Base-by-base conservation (phyloP, 2,329 filamentous ascomycete species). In the Colletotrichum navitas region DNA sequence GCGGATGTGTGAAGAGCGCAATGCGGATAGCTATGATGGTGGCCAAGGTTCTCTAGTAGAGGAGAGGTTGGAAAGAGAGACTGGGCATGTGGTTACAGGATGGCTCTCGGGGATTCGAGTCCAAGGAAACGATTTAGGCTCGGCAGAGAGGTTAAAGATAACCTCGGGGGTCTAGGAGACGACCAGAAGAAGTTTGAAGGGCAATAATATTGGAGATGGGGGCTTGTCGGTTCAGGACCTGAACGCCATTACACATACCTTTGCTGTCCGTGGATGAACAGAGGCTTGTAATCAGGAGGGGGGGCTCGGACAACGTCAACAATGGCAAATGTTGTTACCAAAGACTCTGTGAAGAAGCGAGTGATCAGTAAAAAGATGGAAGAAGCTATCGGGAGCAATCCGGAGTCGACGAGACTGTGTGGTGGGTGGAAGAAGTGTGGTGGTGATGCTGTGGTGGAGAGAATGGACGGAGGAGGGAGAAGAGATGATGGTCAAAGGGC, bases 301-400 rank as follows among this genome's bases (percentile, higher is more conserved):
- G 49, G 24, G 41, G 29, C 70, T 72, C 56, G 49, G 61, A 52
- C 47, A 39, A 68, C 64, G 77, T 77, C 78, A 77, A 78, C 75
- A 75, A 80, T 76, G 80, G 78, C 78, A 81, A 81, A 83, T 82
- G 82, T 81, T 82, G 83, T 81, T 85, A 85, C 85, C 86, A 87
- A 84, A 84, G 83, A 82, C 80, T 81, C 79, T 83, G 83, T 82
- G 79, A 84, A 84, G 83, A 86, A 89, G 86, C 84, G 85, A 88
- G 84, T 79, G 84, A 80, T 80, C 78, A 82, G 83, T 85, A 85
- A 86, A 84, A 86, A 86, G 84, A 88, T 87, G 85, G 85, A 85
- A 84, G 84, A 81, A 87, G 85, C 85, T 88, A 88, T 85, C 83
- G 56, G 66, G 81, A 87, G 85, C 87, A 88, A 89, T 76, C 32